A percentile compares a stretch with the other conserved stretches of the same genome.
Conservation (phyloP, 495 filamentous ascomycete genomes). For the Aspergillus saccharolyticus region DNA sequence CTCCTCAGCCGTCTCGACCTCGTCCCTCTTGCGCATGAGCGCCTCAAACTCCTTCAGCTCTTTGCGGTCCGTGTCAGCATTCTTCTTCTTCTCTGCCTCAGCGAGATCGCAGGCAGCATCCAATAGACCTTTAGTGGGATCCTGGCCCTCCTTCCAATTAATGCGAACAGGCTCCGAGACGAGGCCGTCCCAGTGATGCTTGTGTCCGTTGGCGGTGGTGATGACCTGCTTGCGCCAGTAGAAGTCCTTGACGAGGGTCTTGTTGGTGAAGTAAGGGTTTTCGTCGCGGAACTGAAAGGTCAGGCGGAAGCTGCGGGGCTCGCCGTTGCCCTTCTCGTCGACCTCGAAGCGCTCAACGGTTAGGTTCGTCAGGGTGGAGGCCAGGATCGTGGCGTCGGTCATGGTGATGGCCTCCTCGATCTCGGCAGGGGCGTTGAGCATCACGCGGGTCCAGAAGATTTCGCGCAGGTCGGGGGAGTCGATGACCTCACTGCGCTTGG, state of each 20-base stretch:
- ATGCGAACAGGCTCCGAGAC: constrained; percentile 83
- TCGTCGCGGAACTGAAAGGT: constrained; percentile 41
- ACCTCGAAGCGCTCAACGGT: constrained; percentile 75
- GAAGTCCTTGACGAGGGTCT: constrained; percentile 80
- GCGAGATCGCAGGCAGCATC: constrained; percentile 62
- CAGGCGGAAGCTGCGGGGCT: constrained; percentile 45
- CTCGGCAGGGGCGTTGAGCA: constrained; percentile 76
- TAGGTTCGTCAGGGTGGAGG: constrained; percentile 54
- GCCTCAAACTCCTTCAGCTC: constrained; percentile 48
- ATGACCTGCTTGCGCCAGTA: constrained; percentile 60
- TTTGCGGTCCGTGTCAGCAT: constrained; percentile 20
- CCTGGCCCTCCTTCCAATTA: constrained; percentile 79
- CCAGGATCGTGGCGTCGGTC: constrained; percentile 63
- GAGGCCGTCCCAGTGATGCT: constrained; percentile 60
- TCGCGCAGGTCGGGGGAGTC: constrained; percentile 52
- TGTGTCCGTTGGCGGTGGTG: constrained; percentile 37
- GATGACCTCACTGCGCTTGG: constrained; percentile 63
- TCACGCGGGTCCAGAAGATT: constrained; percentile 84
- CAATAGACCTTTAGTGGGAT: constrained; percentile 76
- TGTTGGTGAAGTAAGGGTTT: constrained; percentile 74
- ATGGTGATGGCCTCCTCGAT: constrained; percentile 82
- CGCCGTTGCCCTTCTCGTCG: constrained; percentile 48
- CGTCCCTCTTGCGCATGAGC: constrained; percentile 43
- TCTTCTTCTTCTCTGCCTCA: constrained; percentile 56
- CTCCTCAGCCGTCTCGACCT: constrained; percentile 22